Conservation (phyloP, 1,284 basidiomycete species). For the Exobasidium rhododendri region DNA sequence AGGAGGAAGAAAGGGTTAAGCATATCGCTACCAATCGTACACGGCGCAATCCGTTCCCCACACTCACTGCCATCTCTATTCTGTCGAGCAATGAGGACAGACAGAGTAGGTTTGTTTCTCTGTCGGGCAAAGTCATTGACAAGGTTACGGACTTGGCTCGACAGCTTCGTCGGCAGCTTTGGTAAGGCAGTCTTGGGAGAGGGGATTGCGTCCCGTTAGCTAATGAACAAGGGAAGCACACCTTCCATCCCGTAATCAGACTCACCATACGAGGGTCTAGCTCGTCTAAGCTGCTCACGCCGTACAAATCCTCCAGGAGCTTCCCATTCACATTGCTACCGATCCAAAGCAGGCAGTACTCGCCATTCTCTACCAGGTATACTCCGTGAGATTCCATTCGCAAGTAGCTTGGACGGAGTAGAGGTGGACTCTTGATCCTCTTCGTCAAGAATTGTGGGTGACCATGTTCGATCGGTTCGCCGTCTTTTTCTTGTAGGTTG, state of each 20-base stretch:
- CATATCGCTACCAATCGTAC: too few species aligned
- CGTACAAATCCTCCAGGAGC: constrained; percentile 80
- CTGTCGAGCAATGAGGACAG: constrained; percentile 80
- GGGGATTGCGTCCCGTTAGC: too few species aligned
- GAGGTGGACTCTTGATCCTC: constrained; percentile 69
- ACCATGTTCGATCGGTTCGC: constrained; percentile 62
- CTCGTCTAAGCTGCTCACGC: constrained; percentile 71
- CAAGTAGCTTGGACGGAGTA: constrained; percentile 78
- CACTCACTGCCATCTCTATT: constrained; percentile 72
- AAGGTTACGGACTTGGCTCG: constrained; percentile 80
- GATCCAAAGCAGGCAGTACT: constrained; percentile 85
- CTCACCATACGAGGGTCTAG: constrained; percentile 66
- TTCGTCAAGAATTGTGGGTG: neutral
- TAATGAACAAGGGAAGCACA: too few species aligned
- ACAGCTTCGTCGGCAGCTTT: constrained; percentile 70
- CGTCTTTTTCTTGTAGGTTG: constrained; percentile 71
- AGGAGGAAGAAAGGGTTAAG: neutral
- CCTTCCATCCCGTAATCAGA: too few species aligned
- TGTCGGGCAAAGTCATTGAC: constrained; percentile 68
- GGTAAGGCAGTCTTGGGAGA: constrained; percentile 67
- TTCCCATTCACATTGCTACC: constrained; percentile 77
- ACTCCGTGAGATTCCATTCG: constrained; percentile 88
- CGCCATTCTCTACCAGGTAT: constrained; percentile 92
- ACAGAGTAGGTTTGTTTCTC: constrained; percentile 64
- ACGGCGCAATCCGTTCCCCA: too few species aligned